Evolutionary conservation across 257 asterid species (phyloP).

Genomic region (Solanum habrochaites): DNA sequence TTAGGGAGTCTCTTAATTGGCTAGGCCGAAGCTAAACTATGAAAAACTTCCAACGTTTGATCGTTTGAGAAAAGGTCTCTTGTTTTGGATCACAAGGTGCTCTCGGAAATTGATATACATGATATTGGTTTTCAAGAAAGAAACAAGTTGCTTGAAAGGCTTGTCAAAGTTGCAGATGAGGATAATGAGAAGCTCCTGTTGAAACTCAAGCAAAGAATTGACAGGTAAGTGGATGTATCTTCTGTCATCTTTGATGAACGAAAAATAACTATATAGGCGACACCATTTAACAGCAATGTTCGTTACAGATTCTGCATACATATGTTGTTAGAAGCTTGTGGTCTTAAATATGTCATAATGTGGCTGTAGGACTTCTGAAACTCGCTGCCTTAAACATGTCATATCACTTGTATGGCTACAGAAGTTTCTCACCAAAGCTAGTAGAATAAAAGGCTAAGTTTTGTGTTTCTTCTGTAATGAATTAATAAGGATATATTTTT

Average conservation of each 20-base stretch:
- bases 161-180: constrained; percentile 45
- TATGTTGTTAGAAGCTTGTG: background rate
- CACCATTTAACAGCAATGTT: background rate
- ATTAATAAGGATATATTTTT: background rate
- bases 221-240: constrained; percentile 17
- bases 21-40: too few species aligned
- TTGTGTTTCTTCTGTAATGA: background rate
- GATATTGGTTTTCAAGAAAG: constrained; percentile 8
- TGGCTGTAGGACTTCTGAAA: background rate
- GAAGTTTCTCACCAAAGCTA: background rate
- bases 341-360: background rate
- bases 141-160: constrained; percentile 38
- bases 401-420: background rate
- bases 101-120: background rate
- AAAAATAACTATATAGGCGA: background rate
- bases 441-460: background rate
- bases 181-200: constrained; percentile 58
- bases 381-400: background rate
- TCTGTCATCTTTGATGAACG: background rate
- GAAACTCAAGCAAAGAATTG: constrained; percentile 43
- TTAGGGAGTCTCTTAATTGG: background rate
- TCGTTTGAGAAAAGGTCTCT: background rate
- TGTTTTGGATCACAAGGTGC: background rate
- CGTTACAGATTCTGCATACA: background rate
- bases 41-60: background rate